A percentile compares a stretch with the other conserved stretches of the same genome.
These are phyloP conservation scores for Fusarium coffeatum DNA, from an alignment of 2,329 filamentous ascomycete species.

Conservation along the genomic window DNA sequence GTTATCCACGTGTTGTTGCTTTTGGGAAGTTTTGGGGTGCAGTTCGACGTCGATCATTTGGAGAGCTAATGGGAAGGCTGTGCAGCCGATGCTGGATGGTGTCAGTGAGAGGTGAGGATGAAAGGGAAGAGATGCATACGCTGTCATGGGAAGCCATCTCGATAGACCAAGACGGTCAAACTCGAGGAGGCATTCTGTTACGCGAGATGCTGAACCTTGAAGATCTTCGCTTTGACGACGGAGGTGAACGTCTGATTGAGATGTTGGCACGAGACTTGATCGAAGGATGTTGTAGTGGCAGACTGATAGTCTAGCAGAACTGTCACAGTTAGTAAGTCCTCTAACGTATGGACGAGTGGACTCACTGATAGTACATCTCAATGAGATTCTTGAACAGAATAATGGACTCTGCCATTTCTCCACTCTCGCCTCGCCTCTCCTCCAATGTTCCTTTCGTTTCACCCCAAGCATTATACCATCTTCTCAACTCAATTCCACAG, in stretches of 20 bases:
- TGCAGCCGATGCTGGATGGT: conserved; percentile 33
- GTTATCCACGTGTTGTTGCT: conserved; percentile 40
- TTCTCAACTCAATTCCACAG: conserved; percentile 34
- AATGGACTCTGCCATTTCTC: conserved; percentile 26
- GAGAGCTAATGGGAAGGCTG: conserved; percentile 35
- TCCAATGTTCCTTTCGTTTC: conserved; percentile 35
- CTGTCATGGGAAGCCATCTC: conserved; percentile 43
- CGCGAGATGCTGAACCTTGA: conserved; percentile 35
- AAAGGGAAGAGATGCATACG: background rate
- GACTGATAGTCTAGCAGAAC: conserved; percentile 34
- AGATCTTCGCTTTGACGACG: conserved; percentile 42
- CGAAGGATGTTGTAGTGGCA: conserved; percentile 44
- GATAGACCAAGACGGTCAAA: conserved; percentile 33
- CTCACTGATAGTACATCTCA: conserved; percentile 47
- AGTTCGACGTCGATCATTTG: conserved; percentile 45
- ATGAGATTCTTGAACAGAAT: conserved; percentile 40
- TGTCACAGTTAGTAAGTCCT: no score
- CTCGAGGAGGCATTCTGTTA: conserved; percentile 40
- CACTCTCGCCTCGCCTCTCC: conserved; percentile 12
- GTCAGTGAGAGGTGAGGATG: background rate
- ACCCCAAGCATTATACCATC: conserved; percentile 40
- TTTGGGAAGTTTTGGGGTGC: conserved; percentile 9
- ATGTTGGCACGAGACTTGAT: conserved; percentile 23
- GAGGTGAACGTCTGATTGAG: conserved; percentile 6
- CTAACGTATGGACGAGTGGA: no score